phyloP scores from a whole-genome alignment of 73 alveolate genomes.

The Paramecium caudatum region DNA sequence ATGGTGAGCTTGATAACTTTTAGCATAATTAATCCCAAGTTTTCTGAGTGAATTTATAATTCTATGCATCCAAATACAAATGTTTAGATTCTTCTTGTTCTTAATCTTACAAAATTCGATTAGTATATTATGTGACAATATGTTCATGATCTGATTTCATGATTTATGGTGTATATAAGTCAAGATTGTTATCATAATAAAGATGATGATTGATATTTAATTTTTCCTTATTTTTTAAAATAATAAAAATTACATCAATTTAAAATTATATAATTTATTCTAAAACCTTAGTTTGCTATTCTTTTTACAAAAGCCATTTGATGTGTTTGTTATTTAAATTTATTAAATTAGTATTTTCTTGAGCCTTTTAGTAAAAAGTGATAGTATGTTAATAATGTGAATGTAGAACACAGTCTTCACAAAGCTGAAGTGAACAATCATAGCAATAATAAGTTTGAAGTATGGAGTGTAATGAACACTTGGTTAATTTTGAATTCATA shows the following conservation, averaged over 20 bases:
- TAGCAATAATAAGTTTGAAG: background rate
- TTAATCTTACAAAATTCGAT: too few species aligned
- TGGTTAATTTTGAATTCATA: conserved; percentile 27
- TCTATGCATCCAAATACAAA: background rate
- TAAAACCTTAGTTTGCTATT: background rate
- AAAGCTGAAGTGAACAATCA: background rate
- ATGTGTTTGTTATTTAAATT: conserved; percentile 16
- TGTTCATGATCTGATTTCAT: too few species aligned
- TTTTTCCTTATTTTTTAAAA: conserved; percentile 45
- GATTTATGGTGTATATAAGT: too few species aligned
- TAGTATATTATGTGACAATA: too few species aligned
- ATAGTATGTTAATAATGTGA: conserved; percentile 20
- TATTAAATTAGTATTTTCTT: background rate
- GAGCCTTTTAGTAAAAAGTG: background rate
- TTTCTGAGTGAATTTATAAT: background rate
- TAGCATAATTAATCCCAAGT: background rate
- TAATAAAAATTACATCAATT: background rate
- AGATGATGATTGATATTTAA: background rate
- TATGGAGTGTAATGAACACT: background rate
- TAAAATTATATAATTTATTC: conserved; percentile 23
- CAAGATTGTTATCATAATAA: too few species aligned
- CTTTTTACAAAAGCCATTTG: conserved; percentile 4
- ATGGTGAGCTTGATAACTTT: background rate
- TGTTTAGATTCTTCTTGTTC: background rate
- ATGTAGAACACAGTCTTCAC: background rate